Evolutionary conservation across 805 yeast genomes (phyloP).

Genomic region (Saturnispora dispora): DNA sequence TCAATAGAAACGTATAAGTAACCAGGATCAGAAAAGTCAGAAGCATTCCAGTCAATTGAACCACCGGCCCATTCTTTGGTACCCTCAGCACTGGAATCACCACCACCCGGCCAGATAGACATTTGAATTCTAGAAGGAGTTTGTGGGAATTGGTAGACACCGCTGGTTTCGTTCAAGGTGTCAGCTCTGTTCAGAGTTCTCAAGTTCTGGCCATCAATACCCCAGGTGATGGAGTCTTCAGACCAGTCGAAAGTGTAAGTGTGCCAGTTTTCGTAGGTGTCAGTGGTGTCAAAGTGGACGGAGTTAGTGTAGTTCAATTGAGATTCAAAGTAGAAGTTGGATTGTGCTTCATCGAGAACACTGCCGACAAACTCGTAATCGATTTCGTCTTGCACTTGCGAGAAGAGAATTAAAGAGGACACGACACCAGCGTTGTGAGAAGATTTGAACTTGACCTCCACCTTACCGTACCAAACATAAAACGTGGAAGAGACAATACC

Average conservation of each 20-base stretch:
- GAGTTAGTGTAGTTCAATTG: slow-evolving; percentile 57
- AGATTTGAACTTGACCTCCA: slow-evolving; percentile 58
- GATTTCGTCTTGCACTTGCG: slow-evolving; percentile 84
- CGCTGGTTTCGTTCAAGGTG: slow-evolving; percentile 55
- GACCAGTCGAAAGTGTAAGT: slow-evolving; percentile 74
- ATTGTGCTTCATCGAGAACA: slow-evolving; percentile 55
- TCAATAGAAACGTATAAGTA: slow-evolving; percentile 65
- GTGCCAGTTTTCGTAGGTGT: slow-evolving; percentile 65
- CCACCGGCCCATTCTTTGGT: slow-evolving; percentile 88
- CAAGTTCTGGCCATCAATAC: slow-evolving; percentile 54
- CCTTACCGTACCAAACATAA: slow-evolving; percentile 83
- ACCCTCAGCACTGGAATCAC: slow-evolving; percentile 46
- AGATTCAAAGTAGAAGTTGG: slow-evolving; percentile 78
- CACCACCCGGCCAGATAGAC: slow-evolving; percentile 80
- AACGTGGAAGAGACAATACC: slow-evolving; percentile 72
- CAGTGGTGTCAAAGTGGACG: slow-evolving; percentile 31
- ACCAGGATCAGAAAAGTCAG: slow-evolving; percentile 68
- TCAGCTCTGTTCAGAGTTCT: slow-evolving; percentile 56
- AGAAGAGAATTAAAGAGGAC: slow-evolving; percentile 70
- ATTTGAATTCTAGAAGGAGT: slow-evolving; percentile 67
- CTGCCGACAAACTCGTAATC: slow-evolving; percentile 84
- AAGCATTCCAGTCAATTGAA: slow-evolving; percentile 68
- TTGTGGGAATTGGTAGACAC: slow-evolving; percentile 53
- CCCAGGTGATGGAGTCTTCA: slow-evolving; percentile 64
- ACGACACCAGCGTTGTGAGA: slow-evolving; percentile 76